These are phyloP conservation scores for Marsdenia floribunda DNA, from an alignment of 257 asterid genomes.

Conservation along the genomic window DNA sequence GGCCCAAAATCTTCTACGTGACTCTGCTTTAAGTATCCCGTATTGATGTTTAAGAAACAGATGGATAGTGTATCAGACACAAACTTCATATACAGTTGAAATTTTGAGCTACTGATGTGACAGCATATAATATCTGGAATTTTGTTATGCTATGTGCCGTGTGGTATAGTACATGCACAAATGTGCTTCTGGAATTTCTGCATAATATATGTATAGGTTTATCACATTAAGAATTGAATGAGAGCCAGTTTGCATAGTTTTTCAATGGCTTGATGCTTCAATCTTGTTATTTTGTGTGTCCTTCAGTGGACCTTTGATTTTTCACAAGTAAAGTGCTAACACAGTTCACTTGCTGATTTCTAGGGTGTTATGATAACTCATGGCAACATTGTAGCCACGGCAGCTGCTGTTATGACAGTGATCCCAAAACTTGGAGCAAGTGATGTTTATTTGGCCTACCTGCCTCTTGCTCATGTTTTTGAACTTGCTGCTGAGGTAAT, in stretches of 20 bases:
- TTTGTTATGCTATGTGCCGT: neutral
- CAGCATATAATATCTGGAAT: neutral
- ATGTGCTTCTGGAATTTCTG: neutral
- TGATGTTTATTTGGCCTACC: conserved; percentile 80
- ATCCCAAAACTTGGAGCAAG: conserved; percentile 60
- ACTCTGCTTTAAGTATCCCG: neutral
- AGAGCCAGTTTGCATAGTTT: neutral
- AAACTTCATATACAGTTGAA: neutral
- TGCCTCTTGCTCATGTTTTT: conserved; percentile 92
- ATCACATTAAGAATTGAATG: neutral
- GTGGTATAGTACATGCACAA: neutral
- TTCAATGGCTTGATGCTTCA: neutral
- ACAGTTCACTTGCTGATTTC: conserved; percentile 11
- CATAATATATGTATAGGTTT: neutral
- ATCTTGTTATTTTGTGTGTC: neutral
- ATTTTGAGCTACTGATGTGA: neutral
- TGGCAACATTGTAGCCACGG: conserved; percentile 83
- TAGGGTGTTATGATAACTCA: conserved; percentile 98
- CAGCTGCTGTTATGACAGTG: conserved; percentile 87
- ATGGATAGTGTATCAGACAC: neutral
- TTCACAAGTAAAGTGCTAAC: neutral
- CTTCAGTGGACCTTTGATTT: too few species aligned
- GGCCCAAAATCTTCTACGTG: too few species aligned
- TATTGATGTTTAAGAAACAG: neutral
- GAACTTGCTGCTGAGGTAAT: conserved; percentile 94